A percentile compares a stretch with the other conserved stretches of the same genome.
Evolutionary conservation across 1,284 basidiomycete genomes (phyloP).

Genomic region (Puccinia hordei): DNA sequence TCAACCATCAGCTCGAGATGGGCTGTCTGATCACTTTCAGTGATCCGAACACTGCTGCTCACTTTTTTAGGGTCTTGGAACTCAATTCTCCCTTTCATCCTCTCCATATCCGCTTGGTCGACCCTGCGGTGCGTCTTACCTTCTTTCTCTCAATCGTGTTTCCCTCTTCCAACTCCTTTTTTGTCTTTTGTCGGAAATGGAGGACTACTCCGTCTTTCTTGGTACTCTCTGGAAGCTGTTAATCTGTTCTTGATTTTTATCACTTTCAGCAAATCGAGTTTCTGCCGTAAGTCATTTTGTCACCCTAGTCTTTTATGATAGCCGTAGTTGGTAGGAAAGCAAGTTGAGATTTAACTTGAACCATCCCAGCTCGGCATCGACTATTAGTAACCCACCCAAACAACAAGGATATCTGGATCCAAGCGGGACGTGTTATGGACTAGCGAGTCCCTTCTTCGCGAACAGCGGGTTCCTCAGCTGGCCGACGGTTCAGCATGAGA

Average conservation of each 20-base stretch:
- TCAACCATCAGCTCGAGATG: not conserved
- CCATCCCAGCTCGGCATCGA: constrained; percentile 10
- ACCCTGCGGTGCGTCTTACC: constrained; percentile 28
- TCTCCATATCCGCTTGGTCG: constrained; percentile 33
- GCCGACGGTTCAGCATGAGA: not conserved
- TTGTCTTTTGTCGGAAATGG: no score
- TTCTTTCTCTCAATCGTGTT: not conserved
- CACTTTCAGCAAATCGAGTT: not conserved
- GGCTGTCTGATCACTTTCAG: constrained; percentile 39
- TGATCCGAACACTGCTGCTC: constrained; percentile 22
- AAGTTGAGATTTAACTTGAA: not conserved
- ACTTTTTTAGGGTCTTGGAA: constrained; percentile 29
- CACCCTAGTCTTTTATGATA: not conserved
- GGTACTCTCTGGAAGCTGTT: constrained; percentile 2
- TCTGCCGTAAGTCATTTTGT: not conserved
- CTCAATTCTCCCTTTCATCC: constrained; percentile 43
- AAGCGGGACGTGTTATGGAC: not conserved
- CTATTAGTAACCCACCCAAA: constrained; percentile 16
- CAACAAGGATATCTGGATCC: not conserved
- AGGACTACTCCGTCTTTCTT: not conserved
- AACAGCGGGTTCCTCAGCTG: not conserved
- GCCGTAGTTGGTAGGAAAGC: not conserved
- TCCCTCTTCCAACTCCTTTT: not conserved
- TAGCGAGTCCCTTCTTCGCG: not conserved
- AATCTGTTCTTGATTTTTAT: not conserved